Conservation (phyloP, 2,329 filamentous ascomycete genomes). For the Pseudocercospora eumusae region DNA sequence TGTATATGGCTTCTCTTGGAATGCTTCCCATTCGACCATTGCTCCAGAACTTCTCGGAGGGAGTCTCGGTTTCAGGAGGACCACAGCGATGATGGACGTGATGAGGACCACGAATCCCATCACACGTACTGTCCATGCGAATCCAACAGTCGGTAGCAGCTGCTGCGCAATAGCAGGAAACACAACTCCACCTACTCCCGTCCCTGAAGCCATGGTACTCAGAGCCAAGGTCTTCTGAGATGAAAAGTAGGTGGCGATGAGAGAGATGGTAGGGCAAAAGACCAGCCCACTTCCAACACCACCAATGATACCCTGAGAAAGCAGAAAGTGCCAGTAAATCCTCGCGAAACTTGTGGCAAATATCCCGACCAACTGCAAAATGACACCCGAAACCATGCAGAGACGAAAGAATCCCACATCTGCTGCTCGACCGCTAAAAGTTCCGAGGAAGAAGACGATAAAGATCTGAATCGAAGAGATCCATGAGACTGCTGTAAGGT, state of each 20-base stretch:
- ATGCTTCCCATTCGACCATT: constrained; percentile 43
- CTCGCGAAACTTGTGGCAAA: neutral
- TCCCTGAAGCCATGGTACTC: constrained; percentile 60
- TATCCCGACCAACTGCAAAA: constrained; percentile 8
- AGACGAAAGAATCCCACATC: constrained; percentile 41
- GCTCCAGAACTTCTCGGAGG: constrained; percentile 36
- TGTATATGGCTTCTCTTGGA: constrained; percentile 39
- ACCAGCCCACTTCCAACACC: constrained; percentile 51
- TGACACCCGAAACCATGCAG: neutral
- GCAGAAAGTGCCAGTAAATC: constrained; percentile 47
- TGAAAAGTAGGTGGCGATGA: constrained; percentile 66
- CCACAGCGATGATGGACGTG: neutral
- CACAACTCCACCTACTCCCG: constrained; percentile 26
- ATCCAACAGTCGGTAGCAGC: constrained; percentile 37
- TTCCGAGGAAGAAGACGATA: constrained; percentile 45
- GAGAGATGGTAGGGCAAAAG: constrained; percentile 64
- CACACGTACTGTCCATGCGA: constrained; percentile 55
- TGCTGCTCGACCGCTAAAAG: constrained; percentile 42
- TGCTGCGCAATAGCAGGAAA: neutral
- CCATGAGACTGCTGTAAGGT: constrained; percentile 50
- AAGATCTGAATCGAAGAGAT: constrained; percentile 51
- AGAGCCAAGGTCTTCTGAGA: constrained; percentile 57
- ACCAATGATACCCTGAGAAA: constrained; percentile 55
- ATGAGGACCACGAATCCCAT: constrained; percentile 49
- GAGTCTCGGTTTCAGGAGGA: constrained; percentile 13